Base-by-base conservation (phyloP, 495 filamentous ascomycete species). In the Lepidopterella palustris region DNA sequence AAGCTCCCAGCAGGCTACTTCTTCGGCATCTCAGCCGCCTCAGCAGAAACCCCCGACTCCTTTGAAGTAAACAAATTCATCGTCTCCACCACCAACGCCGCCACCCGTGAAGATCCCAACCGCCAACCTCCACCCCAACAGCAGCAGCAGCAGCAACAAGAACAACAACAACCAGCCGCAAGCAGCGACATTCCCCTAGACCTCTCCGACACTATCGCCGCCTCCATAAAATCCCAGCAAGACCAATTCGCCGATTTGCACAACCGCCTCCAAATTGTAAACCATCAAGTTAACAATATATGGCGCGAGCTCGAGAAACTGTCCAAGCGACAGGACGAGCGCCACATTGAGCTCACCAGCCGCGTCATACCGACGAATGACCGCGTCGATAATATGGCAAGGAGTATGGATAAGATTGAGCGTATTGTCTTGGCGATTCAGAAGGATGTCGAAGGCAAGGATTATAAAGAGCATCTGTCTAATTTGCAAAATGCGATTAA, bases 61-160 rank as follows among this genome's bases (percentile, higher is more conserved):
- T 96, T 96, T 70, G 93, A 98, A 73, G 72, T 93, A 60, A 92
- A 90, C 78, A 95, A 92, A 65, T 82, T 97, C 66, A 75, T 88
- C 35, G 78, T 92, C 32, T 79, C 65, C 13, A 69, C 63, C 54
- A 62, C 70, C 52, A 62, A 64, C 47, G 57, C 69, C 18, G 66
- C 61, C 28, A 65, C 70, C 3, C 53, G 64, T 42, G 42, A 74
- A 23, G 65, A 71, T 25, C 45, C 52, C 13, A 40, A 54, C 45
- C n/a, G 52, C 27, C 49, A 54, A 68, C 63, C 64, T 57, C 55
- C 67, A 45, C 65, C 72, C 53, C 71, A 74, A 58, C 68, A 74
- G 47, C 65, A 74, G 57, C 68, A 68, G 66, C 64, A 51, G 29
- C 53, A 61, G 24, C 72, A 71, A 60, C 66, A 69, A 66, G 56